Evolutionary conservation across 129 eudicot species (phyloP).

Genomic region (Dittrichia graveolens): DNA sequence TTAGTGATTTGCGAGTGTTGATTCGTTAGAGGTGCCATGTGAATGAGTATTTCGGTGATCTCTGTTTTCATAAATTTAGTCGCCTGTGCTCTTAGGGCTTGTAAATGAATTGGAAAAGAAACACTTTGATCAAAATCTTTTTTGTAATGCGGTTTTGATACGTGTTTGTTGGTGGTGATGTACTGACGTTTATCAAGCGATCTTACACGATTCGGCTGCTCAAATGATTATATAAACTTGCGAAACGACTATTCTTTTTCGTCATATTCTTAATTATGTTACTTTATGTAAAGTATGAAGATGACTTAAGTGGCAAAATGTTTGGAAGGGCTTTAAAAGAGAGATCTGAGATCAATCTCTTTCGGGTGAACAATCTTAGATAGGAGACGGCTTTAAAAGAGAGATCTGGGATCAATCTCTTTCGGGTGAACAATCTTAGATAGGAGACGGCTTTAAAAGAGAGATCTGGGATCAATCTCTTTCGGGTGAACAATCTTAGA

Average conservation of each 20-base stretch:
- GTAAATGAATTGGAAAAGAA: slow-evolving; percentile 44
- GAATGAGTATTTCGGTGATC: slow-evolving; percentile 37
- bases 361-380: no score
- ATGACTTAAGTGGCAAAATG: no score
- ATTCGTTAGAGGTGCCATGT: slow-evolving; percentile 36
- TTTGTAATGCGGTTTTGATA: slow-evolving; percentile 12
- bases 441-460: no score
- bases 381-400: no score
- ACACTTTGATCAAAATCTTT: background rate
- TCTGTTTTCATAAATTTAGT: slow-evolving; percentile 20
- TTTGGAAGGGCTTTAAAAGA: no score
- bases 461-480: no score
- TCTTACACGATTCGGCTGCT: background rate
- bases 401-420: no score
- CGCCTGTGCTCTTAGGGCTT: slow-evolving; percentile 33
- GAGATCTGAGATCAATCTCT: no score
- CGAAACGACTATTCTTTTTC: background rate
- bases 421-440: no score
- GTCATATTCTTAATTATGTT: background rate
- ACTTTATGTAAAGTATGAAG: no score
- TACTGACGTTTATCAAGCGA: background rate
- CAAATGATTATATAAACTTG: background rate
- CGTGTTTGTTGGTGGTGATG: background rate
- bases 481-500: no score
- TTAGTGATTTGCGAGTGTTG: slow-evolving; percentile 16